These are phyloP conservation scores for Globisporangium paddicum DNA, from an alignment of 352 stramenopile species.

Conservation along the genomic window DNA sequence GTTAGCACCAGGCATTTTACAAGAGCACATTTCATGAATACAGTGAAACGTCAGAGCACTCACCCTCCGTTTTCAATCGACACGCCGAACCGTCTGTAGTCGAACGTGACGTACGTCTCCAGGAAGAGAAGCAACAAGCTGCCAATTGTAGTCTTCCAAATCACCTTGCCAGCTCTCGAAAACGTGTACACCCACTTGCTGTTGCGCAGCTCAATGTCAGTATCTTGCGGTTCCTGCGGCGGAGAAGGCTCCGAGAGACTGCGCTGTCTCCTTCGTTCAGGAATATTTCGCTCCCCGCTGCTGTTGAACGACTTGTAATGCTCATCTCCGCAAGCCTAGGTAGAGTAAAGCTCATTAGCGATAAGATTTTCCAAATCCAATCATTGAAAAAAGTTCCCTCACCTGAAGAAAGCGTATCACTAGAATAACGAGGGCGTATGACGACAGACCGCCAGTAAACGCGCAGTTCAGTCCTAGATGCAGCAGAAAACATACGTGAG, in stretches of 20 bases:
- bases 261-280: not conserved
- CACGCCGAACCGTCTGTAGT: slow-evolving; percentile 78
- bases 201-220: slow-evolving; percentile 13
- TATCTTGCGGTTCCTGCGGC: not conserved
- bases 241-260: not conserved
- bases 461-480: slow-evolving; percentile 87
- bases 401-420: slow-evolving; percentile 93
- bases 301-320: slow-evolving; percentile 46
- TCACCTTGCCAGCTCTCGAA: slow-evolving; percentile 45
- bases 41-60: not conserved
- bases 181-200: slow-evolving; percentile 65
- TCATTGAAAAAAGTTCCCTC: not conserved
- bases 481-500: slow-evolving; percentile 2
- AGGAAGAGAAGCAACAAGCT: slow-evolving; percentile 74
- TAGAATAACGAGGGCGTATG: slow-evolving; percentile 94
- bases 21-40: not conserved
- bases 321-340: slow-evolving; percentile 66
- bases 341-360: not conserved
- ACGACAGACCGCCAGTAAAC: slow-evolving; percentile 95
- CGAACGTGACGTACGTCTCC: slow-evolving; percentile 83
- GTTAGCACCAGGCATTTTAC: not conserved
- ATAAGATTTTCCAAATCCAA: not conserved
- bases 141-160: slow-evolving; percentile 68
- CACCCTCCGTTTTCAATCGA: slow-evolving; percentile 71
- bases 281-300: slow-evolving; percentile 3